Evolutionary conservation across 805 yeast genomes (phyloP), one percentile per base, ranked within the genome.

Genomic region (Candida corydali): DNA sequence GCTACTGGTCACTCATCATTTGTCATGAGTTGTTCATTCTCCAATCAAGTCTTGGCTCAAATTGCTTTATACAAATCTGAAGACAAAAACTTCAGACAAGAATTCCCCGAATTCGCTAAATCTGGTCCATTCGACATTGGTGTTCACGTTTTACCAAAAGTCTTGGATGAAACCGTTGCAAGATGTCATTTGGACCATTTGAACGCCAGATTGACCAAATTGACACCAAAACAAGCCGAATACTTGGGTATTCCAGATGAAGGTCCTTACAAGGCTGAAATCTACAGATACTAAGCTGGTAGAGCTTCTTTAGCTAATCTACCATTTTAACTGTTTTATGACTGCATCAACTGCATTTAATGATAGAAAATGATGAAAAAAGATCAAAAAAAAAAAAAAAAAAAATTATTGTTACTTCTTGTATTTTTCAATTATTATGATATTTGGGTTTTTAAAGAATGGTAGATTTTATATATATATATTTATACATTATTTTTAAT

Each of bases 1-100:
- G 98, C 98, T 65, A 91, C 98, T 59, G 98, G 98, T 65, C 98
- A 91, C 80, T 85, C 98, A 36, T 87, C 97, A 28, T 91, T 91
- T 65, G 98, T 91, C 62, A 91, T 91, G 98, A 88, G 97, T 47
- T 93, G 98, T 76, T 93, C 98, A 39, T 91, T 91, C 95, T 86
- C 97, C 57, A 91, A 91, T 86, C 98, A 91, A 78, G 98, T 91
- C 49, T 78, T 91, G 65, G 98, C 98, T 56, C 98, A 91, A 77
- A 91, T 89, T 61, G 98, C 97, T 58, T 75, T 89, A 65, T 91
- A 76, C 94, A 91, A 88, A 70, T 80, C 94, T 58, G 60, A 82
- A 47, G 88, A 91, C 73, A 71, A 65, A 43, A 79, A 62, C 47
- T 91, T 93, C 86, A 83, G 85, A 71, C 55, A 75, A 48, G 67